A percentile compares a stretch with the other conserved stretches of the same genome.
Evolutionary conservation across 768 basidiomycete genomes (phyloP).

Genomic region (Plicaturopsis crispa): DNA sequence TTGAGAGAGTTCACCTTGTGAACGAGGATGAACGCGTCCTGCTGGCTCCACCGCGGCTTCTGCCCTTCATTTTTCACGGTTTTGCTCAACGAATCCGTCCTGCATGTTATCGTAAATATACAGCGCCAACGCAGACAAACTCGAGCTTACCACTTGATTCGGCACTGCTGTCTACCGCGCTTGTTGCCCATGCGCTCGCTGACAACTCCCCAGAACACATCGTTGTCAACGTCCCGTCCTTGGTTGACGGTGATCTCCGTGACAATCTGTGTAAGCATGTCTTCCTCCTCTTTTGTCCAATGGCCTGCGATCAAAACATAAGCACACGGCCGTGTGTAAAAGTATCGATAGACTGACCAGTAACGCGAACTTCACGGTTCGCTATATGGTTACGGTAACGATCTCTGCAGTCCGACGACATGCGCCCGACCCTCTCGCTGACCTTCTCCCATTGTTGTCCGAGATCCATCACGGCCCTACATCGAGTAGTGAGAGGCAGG

Average conservation of each 20-base stretch:
- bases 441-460: slow-evolving; percentile 83
- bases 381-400: slow-evolving; percentile 79
- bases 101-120: slow-evolving; percentile 16
- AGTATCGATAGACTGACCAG: slow-evolving; percentile 30
- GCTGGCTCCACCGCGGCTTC: slow-evolving; percentile 65
- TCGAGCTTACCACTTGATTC: slow-evolving; percentile 68
- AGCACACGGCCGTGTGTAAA: not conserved
- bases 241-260: slow-evolving; percentile 64
- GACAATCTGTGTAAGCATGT: slow-evolving; percentile 65
- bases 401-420: slow-evolving; percentile 78
- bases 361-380: slow-evolving; percentile 53
- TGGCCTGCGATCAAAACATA: slow-evolving; percentile 29
- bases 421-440: slow-evolving; percentile 60
- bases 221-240: slow-evolving; percentile 68
- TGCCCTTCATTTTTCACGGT: slow-evolving; percentile 65
- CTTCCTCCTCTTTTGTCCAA: slow-evolving; percentile 81
- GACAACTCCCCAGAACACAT: slow-evolving; percentile 79
- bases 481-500: slow-evolving; percentile 3
- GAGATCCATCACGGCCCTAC: slow-evolving; percentile 58
- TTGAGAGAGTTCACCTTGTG: slow-evolving; percentile 77
- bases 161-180: slow-evolving; percentile 76
- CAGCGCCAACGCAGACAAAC: not conserved
- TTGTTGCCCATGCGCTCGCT: slow-evolving; percentile 70
- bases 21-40: slow-evolving; percentile 74
- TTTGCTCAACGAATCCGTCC: slow-evolving; percentile 73